Base-by-base conservation (phyloP, 2,329 filamentous ascomycete species). In the Verticillium nubilum region DNA sequence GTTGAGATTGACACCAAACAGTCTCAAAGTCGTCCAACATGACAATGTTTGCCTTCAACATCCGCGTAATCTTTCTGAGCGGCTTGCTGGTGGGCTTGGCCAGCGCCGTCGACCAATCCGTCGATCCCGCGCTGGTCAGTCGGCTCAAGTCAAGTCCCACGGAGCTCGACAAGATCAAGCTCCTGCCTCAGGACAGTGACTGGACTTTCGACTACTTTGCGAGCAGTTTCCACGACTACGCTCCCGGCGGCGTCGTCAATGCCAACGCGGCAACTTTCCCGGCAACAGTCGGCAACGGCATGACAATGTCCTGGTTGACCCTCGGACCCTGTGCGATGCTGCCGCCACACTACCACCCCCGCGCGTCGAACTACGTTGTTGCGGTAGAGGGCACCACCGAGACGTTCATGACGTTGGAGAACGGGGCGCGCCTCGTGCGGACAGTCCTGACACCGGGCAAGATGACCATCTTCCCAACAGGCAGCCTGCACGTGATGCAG, bases 271-370 rank as follows among this genome's bases (percentile, higher is more conserved):
- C 78, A 19, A 81, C 78, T 23, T 81, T 81, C 63, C 79, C 80
- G 5, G 78, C 78, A 19, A 69, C 78, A 1, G 73, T 73, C 15
- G 76, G 74, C 23, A 73, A 79, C 33, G 78, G 78, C 42, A 76
- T 82, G 70, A 81, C 77, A 15, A 66, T 80, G 67, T 77, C 74
- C 6, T 69, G 78, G 52, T 66, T 79, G 47, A 76, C 74, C 61
- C 72, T 83, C 7, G 80, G 80, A 0, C 78, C 80, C 3, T 83
- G 80, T 65, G 74, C 76, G 17, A 81, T 82, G 75, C 71, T 83
- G 17, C 77, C 79, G 15, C 76, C 78, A 5, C 80, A 82, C 64
- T 71, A 75, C 26, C 81, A 84, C 62, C 77, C 78, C 1, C 72
- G 80, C 6, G 81, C 78, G 2, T 72, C 74, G 25, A 83, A 83